These are phyloP conservation scores for Daedaleopsis nitida DNA, from an alignment of 768 basidiomycete species.

Conservation along the genomic window DNA sequence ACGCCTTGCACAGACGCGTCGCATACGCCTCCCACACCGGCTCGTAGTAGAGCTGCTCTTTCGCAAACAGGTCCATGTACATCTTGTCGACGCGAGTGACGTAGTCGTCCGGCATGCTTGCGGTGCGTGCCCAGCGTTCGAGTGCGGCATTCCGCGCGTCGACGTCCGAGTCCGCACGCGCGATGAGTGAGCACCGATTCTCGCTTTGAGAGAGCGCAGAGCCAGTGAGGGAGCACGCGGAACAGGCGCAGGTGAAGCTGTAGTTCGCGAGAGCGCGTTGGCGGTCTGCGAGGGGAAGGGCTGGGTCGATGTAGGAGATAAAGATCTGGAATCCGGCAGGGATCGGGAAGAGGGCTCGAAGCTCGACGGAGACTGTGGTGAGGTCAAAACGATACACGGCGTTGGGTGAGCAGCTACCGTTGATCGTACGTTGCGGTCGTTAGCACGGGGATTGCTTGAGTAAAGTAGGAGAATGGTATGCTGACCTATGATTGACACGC, in stretches of 20 bases:
- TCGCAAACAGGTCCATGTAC: constrained; percentile 12
- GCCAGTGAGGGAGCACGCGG: constrained; percentile 7
- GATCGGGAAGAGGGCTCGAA: constrained; percentile 14
- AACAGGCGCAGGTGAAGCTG: constrained; percentile 13
- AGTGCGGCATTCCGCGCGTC: constrained; percentile 3
- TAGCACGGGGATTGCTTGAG: no score
- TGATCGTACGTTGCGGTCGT: no score
- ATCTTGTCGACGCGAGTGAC: constrained; percentile 6
- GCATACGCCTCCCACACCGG: constrained; percentile 11
- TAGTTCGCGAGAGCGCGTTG: constrained; percentile 4
- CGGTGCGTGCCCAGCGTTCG: constrained; percentile 2
- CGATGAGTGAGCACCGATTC: constrained; percentile 8
- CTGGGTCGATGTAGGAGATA: constrained; percentile 15
- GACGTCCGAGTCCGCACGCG: constrained; percentile 3
- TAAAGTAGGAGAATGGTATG: no score
- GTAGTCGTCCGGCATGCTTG: constrained; percentile 5
- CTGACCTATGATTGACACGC: constrained; percentile 9
- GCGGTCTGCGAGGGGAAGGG: constrained; percentile 2
- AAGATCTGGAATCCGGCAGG: neutral
- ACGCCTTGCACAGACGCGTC: constrained; percentile 9
- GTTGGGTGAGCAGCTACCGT: constrained; percentile 14
- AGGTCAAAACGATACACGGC: constrained; percentile 6
- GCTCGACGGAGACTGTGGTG: neutral
- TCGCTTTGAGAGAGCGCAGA: constrained; percentile 1
- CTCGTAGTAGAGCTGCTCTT: constrained; percentile 13